Conservation (phyloP, 768 basidiomycete species). For the Xerocomellus amylosporus region DNA sequence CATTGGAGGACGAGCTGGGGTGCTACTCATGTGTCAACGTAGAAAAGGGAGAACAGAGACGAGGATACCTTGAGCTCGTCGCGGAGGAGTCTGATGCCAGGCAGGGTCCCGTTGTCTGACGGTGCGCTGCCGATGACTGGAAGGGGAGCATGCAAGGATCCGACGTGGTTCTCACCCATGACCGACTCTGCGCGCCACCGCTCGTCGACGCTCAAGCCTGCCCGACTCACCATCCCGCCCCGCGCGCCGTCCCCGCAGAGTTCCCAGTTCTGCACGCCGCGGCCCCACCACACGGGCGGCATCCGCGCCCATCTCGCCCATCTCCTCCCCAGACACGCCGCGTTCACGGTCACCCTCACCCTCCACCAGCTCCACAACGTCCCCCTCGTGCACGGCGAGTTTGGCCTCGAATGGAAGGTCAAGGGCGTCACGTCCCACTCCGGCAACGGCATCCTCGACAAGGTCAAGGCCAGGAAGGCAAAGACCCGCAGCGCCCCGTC, state of each 20-base stretch:
- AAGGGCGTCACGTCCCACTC: constrained; percentile 48
- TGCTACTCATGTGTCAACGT: constrained; percentile 10
- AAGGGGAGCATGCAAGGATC: constrained; percentile 19
- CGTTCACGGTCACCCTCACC: constrained; percentile 57
- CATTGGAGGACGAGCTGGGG: constrained; percentile 55
- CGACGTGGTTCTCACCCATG: background rate
- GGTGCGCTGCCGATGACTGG: constrained; percentile 20
- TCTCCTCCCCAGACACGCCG: constrained; percentile 61
- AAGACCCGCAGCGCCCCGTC: constrained; percentile 1
- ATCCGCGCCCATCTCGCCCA: constrained; percentile 60
- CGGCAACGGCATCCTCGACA: constrained; percentile 42
- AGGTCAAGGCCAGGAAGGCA: constrained; percentile 34
- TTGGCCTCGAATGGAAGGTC: constrained; percentile 70
- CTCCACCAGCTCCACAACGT: constrained; percentile 71
- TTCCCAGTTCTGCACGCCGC: background rate
- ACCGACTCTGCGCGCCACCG: constrained; percentile 18
- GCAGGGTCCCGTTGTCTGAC: constrained; percentile 34
- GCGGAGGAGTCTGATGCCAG: constrained; percentile 40
- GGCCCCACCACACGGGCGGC: background rate
- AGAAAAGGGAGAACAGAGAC: background rate
- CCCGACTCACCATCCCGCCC: background rate
- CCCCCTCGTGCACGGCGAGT: constrained; percentile 69
- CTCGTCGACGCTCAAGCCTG: constrained; percentile 18
- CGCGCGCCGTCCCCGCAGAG: background rate
- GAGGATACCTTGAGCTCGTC: constrained; percentile 39